A percentile compares a stretch with the other conserved stretches of the same genome.
Conservation (phyloP, 2,329 filamentous ascomycete genomes). For the Xenoacremonium recifei region DNA sequence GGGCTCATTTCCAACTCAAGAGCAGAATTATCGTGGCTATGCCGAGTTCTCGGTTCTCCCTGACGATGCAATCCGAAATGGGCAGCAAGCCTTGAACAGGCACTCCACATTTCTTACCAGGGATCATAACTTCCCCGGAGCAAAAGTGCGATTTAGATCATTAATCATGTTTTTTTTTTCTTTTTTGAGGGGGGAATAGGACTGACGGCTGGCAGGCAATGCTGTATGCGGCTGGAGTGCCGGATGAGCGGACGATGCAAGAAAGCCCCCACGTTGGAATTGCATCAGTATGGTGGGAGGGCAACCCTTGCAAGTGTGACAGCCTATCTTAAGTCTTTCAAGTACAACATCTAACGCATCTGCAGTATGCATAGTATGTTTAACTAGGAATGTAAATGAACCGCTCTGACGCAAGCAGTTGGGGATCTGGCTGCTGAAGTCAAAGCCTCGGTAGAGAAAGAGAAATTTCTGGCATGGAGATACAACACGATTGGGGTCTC, state of each 20-base stretch:
- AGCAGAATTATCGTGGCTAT: too few relatives aligned
- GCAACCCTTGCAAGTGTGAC: slow-evolving; percentile 8
- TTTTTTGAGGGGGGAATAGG: background rate
- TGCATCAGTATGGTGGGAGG: slow-evolving; percentile 5
- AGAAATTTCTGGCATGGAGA: slow-evolving; percentile 1
- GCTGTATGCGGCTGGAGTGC: slow-evolving; percentile 5
- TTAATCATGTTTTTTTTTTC: background rate
- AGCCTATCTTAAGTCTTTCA: background rate
- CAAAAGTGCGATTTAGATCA: slow-evolving; percentile 1
- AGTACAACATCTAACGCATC: slow-evolving; percentile 6
- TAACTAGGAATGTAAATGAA: too few relatives aligned
- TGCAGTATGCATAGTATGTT: too few relatives aligned
- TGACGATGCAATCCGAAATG: too few relatives aligned
- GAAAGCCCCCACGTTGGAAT: slow-evolving; percentile 5
- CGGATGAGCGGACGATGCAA: slow-evolving; percentile 4
- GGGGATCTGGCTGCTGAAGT: slow-evolving; percentile 1
- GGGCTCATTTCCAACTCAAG: too few relatives aligned
- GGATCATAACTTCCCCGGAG: slow-evolving; percentile 5
- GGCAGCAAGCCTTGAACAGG: slow-evolving; percentile 1
- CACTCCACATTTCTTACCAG: slow-evolving; percentile 3
- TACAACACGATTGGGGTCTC: slow-evolving; percentile 9
- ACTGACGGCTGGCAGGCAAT: slow-evolving; percentile 2
- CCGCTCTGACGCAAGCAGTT: too few relatives aligned
- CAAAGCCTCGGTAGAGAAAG: slow-evolving; percentile 1
- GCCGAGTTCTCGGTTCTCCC: too few relatives aligned